A percentile compares a stretch with the other conserved stretches of the same genome.
Conservation (phyloP, 2,329 filamentous ascomycete genomes). For the Furcasterigmium sp. region DNA sequence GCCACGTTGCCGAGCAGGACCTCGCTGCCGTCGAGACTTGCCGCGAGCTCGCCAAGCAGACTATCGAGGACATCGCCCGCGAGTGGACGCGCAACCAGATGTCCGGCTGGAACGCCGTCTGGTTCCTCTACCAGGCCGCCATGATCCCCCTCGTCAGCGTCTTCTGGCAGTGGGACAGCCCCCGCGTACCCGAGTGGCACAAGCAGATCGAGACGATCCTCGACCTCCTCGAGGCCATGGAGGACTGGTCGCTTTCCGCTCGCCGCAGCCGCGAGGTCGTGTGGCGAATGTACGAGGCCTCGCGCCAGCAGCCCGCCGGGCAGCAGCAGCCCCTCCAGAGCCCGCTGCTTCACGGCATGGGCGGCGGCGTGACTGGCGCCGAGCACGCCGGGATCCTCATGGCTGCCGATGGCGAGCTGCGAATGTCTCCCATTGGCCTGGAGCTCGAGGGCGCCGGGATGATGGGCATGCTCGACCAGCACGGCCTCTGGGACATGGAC, state of each 20-base stretch:
- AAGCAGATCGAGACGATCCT: constrained; percentile 54
- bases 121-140: constrained; percentile 75
- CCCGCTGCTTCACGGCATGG: constrained; percentile 19
- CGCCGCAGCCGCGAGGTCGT: constrained; percentile 59
- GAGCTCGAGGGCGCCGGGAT: constrained; percentile 45
- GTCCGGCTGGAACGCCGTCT: constrained; percentile 75
- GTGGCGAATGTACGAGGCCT: constrained; percentile 57
- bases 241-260: constrained; percentile 60
- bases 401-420: constrained; percentile 29
- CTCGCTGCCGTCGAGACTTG: constrained; percentile 64
- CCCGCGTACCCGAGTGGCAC: constrained; percentile 45
- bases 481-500: constrained; percentile 51
- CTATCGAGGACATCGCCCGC: constrained; percentile 65
- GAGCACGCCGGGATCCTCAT: constrained; percentile 27
- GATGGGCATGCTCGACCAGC: constrained; percentile 48
- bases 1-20: constrained; percentile 54
- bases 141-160: constrained; percentile 74
- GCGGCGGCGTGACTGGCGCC: constrained; percentile 9
- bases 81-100: constrained; percentile 71
- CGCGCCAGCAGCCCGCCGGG: constrained; percentile 30
- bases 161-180: constrained; percentile 59
- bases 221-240: constrained; percentile 57
- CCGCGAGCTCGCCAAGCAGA: constrained; percentile 62
- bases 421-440: constrained; percentile 47
- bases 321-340: constrained; percentile 11